Base-by-base conservation (phyloP, 2,329 filamentous ascomycete genomes). In the Venturia aucupariae region DNA sequence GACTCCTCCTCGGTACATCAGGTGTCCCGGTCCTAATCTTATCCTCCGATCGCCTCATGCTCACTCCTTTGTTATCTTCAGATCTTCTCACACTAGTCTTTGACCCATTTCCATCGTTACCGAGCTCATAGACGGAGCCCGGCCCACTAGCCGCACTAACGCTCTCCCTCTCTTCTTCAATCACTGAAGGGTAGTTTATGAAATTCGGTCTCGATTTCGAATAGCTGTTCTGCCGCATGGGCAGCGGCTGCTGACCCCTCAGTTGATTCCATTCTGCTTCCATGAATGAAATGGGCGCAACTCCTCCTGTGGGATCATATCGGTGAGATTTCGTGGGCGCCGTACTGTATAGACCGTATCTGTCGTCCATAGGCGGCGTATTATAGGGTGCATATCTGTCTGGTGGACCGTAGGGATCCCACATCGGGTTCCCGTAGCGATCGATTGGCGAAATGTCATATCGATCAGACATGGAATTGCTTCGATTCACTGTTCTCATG, bases 341-440 rank as follows among this genome's bases (percentile, higher is more conserved):
- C 1, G 51, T 19, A 30, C 51, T 57, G 30, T 57, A 57, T n/a
- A 30, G 51, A 57, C 51, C 51, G 17, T 57, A 57, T 35, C 51
- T 57, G 15, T 57, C 51, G 51, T 57, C 51, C 51, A 57, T 57
- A 5, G 51, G 51, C 30, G 51, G 51, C 3, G 27, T 3, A 15
- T 17, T 30, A 15, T 57, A 57, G 17, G 51, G 30, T n/a, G 27
- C 51, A 57, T 57, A 57, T 57, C 51, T 57, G 51, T 57, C 51
- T 22, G 51, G 19, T 10, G 51, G 27, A 30, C 30, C 19, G 51
- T 57, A 57, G 7, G 51, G 51, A 15, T 57, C 51, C 27, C 27
- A 57, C 51, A 57, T 57, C 6, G 51, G 27, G 22, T 35, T 57
- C 2, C 51, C 51, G 30, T n/a, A 57, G 1, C 51, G 15, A 35